These are phyloP conservation scores for Penicillium crystallinum DNA, from an alignment of 495 filamentous ascomycete genomes.

Conservation along the genomic window DNA sequence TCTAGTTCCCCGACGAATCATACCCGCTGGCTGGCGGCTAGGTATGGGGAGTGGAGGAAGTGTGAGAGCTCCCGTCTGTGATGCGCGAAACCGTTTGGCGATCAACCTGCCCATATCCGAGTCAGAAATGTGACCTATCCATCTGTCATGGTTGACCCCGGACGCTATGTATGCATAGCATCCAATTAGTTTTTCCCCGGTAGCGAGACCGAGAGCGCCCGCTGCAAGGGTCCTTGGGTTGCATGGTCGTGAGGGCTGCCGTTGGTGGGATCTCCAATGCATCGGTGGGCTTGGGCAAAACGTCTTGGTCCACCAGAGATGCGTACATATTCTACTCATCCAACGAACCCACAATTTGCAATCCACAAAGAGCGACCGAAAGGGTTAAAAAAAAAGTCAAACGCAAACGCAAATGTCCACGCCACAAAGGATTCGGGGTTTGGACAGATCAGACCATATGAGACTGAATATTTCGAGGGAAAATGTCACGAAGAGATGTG, in stretches of 20 bases:
- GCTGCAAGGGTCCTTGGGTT: constrained; percentile 1
- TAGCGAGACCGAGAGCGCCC: not conserved
- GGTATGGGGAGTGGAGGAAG: not conserved
- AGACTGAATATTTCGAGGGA: not conserved
- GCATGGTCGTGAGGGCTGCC: not conserved
- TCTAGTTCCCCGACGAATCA: constrained; percentile 14
- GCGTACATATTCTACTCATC: not conserved
- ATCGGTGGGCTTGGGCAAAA: not conserved
- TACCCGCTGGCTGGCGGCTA: not conserved
- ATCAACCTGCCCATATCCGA: constrained; percentile 19
- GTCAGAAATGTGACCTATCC: not conserved
- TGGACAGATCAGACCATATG: constrained; percentile 8
- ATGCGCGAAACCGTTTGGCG: constrained; percentile 28
- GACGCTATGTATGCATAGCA: constrained; percentile 5
- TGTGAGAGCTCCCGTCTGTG: not conserved
- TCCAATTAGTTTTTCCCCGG: not conserved
- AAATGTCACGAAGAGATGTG: constrained; percentile 8
- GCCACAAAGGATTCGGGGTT: constrained; percentile 3
- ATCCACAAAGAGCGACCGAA: not conserved
- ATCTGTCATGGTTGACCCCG: constrained; percentile 8
- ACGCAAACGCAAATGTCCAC: not conserved
- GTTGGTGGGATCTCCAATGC: constrained; percentile 3
- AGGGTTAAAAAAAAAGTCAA: not conserved
- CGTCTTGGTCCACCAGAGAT: not conserved
- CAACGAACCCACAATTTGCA: not conserved